Base-by-base conservation (phyloP, 1,139 yeast genomes). In the Protomyces macrosporus region DNA sequence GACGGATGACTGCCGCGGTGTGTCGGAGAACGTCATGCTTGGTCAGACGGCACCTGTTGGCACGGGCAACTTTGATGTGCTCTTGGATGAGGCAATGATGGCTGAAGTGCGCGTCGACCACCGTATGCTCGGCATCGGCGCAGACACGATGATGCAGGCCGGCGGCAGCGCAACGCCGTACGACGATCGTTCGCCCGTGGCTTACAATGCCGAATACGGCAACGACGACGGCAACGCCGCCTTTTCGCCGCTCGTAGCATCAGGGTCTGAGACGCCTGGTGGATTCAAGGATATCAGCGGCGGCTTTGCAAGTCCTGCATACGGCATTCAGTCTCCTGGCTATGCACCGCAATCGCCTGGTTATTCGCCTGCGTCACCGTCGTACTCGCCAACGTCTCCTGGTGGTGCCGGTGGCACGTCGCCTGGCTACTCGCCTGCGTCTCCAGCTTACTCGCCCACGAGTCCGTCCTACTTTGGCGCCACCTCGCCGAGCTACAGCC, bases 11-110 rank as follows among this genome's bases (percentile, higher is more conserved):
- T 95, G 98, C 77, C 88, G 91, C 71, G 99, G 99, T 81, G 96
- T 95, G 68, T 93, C 98, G 54, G 98, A 95, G 75, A 95, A 93
- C 74, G 96, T 95, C 66, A 89, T 95, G 82, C 83, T 95, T 73
- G 99, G 99, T 62, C 98, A 95, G 81, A 84, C 93, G 83, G 98
- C 98, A 32, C 98, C 98, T 66, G 83, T 95, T 71, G 99, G 99
- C 76, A 95, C 99, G 3, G 99, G 99, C 73, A 87, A 97, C 1
- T 95, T 95, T 74, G 98, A 93, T 75, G 95, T 95, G 55, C 86
- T 89, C 85, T 86, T 95, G 69, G 97, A 95, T 75, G 98, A 95
- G 71, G 85, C 86, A 72, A 85, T 90, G 81, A 82, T 95, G 74
- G 86, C 87, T 69, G 76, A 82, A 62, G 81, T 88, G 60, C 86